phyloP scores from a whole-genome alignment of 2,329 filamentous ascomycete genomes.

The Ceratocystis harringtonii region DNA sequence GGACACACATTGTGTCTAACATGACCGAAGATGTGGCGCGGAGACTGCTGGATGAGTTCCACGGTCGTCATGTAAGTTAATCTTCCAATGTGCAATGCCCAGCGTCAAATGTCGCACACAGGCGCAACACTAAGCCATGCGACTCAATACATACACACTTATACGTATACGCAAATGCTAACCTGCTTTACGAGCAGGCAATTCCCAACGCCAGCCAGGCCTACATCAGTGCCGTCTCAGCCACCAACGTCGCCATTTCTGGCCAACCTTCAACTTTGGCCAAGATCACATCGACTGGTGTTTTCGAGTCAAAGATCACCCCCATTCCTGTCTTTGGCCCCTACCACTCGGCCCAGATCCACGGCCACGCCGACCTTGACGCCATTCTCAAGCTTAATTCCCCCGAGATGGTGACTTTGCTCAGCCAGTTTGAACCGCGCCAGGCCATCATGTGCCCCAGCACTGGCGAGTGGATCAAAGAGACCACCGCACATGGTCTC shows the following conservation, averaged over 20 bases:
- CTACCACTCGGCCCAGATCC: slow-evolving; percentile 42
- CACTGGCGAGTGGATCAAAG: slow-evolving; percentile 30
- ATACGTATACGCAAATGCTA: not conserved
- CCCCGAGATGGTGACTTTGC: slow-evolving; percentile 25
- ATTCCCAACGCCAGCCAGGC: slow-evolving; percentile 32
- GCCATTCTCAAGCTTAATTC: slow-evolving; percentile 32
- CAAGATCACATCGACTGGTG: slow-evolving; percentile 28
- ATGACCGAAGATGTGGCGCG: slow-evolving; percentile 37
- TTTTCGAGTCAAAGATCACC: slow-evolving; percentile 30
- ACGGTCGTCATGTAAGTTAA: slow-evolving; percentile 34
- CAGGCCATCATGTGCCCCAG: slow-evolving; percentile 38
- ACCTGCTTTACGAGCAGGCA: slow-evolving; percentile 15
- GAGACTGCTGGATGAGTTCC: slow-evolving; percentile 40
- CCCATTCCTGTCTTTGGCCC: slow-evolving; percentile 40
- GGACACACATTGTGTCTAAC: slow-evolving; percentile 51
- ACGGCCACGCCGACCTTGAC: slow-evolving; percentile 30
- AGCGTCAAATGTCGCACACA: not conserved
- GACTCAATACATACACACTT: not conserved
- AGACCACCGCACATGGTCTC: slow-evolving; percentile 29
- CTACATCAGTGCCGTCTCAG: slow-evolving; percentile 40
- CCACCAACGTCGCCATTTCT: slow-evolving; percentile 37
- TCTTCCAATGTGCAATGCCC: no score
- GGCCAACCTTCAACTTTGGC: slow-evolving; percentile 37
- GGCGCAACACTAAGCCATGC: not conserved
- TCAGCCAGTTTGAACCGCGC: slow-evolving; percentile 31